Evolutionary conservation across 1,139 yeast species (phyloP).

Genomic region (Sugiyamaella paludigena): DNA sequence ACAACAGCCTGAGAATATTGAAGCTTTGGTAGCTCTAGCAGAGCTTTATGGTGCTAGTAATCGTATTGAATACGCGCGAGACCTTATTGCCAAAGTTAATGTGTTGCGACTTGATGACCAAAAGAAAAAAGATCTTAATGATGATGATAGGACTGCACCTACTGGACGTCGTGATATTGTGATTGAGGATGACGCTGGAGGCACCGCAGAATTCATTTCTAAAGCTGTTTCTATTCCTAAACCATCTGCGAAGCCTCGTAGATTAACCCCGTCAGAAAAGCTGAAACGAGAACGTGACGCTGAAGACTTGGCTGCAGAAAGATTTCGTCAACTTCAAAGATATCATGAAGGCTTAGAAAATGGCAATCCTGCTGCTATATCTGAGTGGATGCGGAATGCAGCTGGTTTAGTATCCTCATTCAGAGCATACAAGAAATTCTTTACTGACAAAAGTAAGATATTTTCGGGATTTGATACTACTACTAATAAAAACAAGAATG

Average conservation of each 20-base stretch:
- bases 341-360: conserved; percentile 43
- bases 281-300: conserved; percentile 58
- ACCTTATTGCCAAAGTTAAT: conserved; percentile 54
- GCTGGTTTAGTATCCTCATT: conserved; percentile 81
- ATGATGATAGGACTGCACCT: not conserved
- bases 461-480: conserved; percentile 63
- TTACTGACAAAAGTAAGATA: conserved; percentile 54
- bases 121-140: not conserved
- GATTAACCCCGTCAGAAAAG: conserved; percentile 50
- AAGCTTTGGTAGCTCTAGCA: conserved; percentile 72
- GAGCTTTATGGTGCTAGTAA: conserved; percentile 73
- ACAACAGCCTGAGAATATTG: conserved; percentile 62
- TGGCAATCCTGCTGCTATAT: conserved; percentile 56
- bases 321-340: conserved; percentile 59
- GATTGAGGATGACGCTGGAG: conserved; percentile 10
- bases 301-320: conserved; percentile 59
- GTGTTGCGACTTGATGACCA: conserved; percentile 16
- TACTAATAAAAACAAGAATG: conserved; percentile 38
- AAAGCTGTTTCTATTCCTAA: conserved; percentile 29
- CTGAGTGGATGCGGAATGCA: conserved; percentile 83
- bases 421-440: conserved; percentile 70
- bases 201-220: conserved; percentile 5
- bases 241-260: conserved; percentile 9
- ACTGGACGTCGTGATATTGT: conserved; percentile 5
- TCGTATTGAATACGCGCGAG: conserved; percentile 59